Evolutionary conservation across 768 basidiomycete genomes (phyloP).

Genomic region (Rhodocollybia butyracea): DNA sequence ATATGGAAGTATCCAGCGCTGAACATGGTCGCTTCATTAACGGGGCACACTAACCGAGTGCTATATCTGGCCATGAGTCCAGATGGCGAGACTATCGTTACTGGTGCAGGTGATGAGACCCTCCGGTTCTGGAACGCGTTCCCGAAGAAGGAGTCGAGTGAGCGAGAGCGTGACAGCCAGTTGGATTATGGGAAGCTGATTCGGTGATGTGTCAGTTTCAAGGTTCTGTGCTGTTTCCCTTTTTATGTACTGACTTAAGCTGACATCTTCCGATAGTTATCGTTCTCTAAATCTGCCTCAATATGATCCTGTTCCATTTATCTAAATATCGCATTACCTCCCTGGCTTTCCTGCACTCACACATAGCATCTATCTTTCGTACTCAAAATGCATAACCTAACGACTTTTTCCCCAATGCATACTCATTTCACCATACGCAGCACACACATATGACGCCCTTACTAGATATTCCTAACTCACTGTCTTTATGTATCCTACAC

Average conservation of each 20-base stretch:
- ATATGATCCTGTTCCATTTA: background rate
- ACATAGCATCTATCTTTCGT: background rate
- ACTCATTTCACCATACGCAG: too few relatives aligned
- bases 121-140: constrained; percentile 98
- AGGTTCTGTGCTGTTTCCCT: background rate
- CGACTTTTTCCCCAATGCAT: too few relatives aligned
- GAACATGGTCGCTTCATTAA: constrained; percentile 91
- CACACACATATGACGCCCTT: too few relatives aligned
- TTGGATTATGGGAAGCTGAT: constrained; percentile 54
- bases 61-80: constrained; percentile 97
- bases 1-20: constrained; percentile 94
- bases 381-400: too few relatives aligned
- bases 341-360: too few relatives aligned
- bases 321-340: background rate
- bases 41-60: constrained; percentile 93
- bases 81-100: constrained; percentile 97
- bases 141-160: constrained; percentile 59
- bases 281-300: too few relatives aligned
- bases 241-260: background rate
- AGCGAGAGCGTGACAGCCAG: constrained; percentile 37
- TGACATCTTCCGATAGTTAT: too few relatives aligned
- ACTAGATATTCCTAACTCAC: too few relatives aligned
- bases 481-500: too few relatives aligned
- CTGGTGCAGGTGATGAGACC: constrained; percentile 97
- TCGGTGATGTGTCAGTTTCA: constrained; percentile 28